Evolutionary conservation across 1,284 basidiomycete genomes (phyloP).

Genomic region (Pseudozyma flocculosa): DNA sequence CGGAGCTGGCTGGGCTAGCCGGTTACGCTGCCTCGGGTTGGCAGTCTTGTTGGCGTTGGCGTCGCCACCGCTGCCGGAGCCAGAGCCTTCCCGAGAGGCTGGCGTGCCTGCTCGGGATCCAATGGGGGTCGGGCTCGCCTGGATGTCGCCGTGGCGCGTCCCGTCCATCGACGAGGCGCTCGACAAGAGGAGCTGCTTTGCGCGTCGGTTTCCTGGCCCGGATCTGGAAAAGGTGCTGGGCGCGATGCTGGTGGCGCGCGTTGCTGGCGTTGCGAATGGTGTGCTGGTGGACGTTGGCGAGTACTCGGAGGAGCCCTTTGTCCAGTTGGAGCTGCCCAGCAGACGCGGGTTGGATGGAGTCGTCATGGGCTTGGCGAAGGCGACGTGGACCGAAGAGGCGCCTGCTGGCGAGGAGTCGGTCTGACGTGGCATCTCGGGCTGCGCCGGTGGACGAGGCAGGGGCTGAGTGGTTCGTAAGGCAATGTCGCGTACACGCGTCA

Average conservation of each 20-base stretch:
- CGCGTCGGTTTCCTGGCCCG: constrained; percentile 33
- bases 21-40: no score
- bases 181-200: constrained; percentile 23
- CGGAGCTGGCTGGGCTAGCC: no score
- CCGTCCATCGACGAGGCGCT: constrained; percentile 13
- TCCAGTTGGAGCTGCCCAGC: constrained; percentile 14
- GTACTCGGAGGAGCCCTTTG: constrained; percentile 30
- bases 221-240: constrained; percentile 39
- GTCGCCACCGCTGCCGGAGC: constrained; percentile 4
- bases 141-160: constrained; percentile 15
- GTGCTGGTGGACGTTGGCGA: constrained; percentile 37
- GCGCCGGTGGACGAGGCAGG: no score
- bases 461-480: no score
- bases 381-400: no score
- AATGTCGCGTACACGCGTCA: no score
- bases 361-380: constrained; percentile 16
- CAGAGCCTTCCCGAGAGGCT: constrained; percentile 20
- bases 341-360: constrained; percentile 32
- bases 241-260: constrained; percentile 28
- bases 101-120: constrained; percentile 29
- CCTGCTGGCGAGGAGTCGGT: no score
- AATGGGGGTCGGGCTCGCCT: constrained; percentile 25
- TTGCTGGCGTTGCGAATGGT: constrained; percentile 32
- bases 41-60: no score
- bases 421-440: no score